A percentile compares a stretch with the other conserved stretches of the same genome.
These are phyloP conservation scores for Eremochloa ophiuroides DNA, from an alignment of 176 grass and related monocot genomes.

Conservation along the genomic window DNA sequence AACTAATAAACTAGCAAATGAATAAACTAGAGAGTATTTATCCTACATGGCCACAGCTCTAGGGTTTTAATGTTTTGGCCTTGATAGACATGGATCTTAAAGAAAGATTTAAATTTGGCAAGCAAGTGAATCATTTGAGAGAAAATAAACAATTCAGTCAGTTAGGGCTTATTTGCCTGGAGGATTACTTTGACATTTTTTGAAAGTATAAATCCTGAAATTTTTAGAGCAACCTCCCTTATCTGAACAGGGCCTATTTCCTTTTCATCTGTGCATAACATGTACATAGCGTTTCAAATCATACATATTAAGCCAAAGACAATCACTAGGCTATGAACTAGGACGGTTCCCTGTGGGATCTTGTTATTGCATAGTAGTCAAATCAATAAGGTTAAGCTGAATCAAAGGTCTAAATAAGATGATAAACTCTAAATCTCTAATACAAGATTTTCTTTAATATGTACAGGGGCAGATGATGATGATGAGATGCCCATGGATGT, in stretches of 20 bases:
- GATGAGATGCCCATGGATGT: slow-evolving; percentile 73
- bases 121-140: background rate
- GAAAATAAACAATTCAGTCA: background rate
- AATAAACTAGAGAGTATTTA: background rate
- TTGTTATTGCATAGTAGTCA: background rate
- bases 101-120: background rate
- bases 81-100: background rate
- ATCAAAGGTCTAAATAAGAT: background rate
- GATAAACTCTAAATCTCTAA: slow-evolving; percentile 6
- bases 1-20: background rate
- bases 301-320: background rate
- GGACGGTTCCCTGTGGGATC: background rate
- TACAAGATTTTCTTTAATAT: slow-evolving; percentile 7
- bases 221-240: background rate
- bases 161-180: background rate
- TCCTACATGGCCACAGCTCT: background rate
- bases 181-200: background rate
- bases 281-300: background rate
- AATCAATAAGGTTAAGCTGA: background rate
- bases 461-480: slow-evolving; percentile 47
- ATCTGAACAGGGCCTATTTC: background rate
- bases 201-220: background rate
- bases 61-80: background rate
- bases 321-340: background rate
- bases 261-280: background rate